Percentiles rank a stretch among this genome's conserved stretches.
These are phyloP conservation scores for Cetradonia linearis DNA, from an alignment of 495 filamentous ascomycete species.

Conservation along the genomic window DNA sequence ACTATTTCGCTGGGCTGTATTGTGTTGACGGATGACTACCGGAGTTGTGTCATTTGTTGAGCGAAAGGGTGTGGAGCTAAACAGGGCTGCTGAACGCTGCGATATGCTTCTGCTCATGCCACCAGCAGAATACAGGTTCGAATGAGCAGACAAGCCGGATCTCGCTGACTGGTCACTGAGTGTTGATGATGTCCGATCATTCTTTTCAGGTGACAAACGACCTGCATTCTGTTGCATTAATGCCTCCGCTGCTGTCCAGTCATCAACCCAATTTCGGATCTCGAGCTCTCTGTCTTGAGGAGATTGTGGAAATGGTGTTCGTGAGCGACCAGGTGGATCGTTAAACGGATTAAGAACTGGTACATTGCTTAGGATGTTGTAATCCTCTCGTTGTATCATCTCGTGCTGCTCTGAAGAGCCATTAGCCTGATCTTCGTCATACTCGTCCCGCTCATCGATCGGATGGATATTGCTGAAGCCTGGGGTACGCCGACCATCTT, in stretches of 20 bases:
- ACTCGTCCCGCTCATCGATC: slow-evolving; percentile 65
- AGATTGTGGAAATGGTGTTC: slow-evolving; percentile 23
- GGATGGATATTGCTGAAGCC: slow-evolving; percentile 47
- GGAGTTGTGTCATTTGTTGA: slow-evolving; percentile 20
- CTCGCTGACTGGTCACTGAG: slow-evolving; percentile 41
- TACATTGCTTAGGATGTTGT: slow-evolving; percentile 17
- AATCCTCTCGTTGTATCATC: slow-evolving; percentile 18
- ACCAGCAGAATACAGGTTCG: slow-evolving; percentile 23
- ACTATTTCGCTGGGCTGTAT: slow-evolving; percentile 18
- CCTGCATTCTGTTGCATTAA: slow-evolving; percentile 31
- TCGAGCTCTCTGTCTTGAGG: slow-evolving; percentile 37
- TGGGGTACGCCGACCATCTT: slow-evolving; percentile 39
- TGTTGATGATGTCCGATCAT: slow-evolving; percentile 47
- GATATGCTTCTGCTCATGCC: slow-evolving; percentile 31
- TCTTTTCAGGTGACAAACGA: slow-evolving; percentile 38
- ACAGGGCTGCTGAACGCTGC: slow-evolving; percentile 27
- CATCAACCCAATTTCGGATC: slow-evolving; percentile 50
- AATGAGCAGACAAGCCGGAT: slow-evolving; percentile 29
- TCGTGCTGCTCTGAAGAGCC: slow-evolving; percentile 23
- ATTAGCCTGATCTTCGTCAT: slow-evolving; percentile 31
- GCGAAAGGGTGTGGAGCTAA: slow-evolving; percentile 19
- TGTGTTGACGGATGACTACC: slow-evolving; percentile 16
- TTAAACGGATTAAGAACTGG: slow-evolving; percentile 21
- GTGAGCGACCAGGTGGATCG: slow-evolving; percentile 16
- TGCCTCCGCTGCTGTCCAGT: slow-evolving; percentile 45